Base-by-base conservation (phyloP, 2,329 filamentous ascomycete species). In the Onygenales sp. region DNA sequence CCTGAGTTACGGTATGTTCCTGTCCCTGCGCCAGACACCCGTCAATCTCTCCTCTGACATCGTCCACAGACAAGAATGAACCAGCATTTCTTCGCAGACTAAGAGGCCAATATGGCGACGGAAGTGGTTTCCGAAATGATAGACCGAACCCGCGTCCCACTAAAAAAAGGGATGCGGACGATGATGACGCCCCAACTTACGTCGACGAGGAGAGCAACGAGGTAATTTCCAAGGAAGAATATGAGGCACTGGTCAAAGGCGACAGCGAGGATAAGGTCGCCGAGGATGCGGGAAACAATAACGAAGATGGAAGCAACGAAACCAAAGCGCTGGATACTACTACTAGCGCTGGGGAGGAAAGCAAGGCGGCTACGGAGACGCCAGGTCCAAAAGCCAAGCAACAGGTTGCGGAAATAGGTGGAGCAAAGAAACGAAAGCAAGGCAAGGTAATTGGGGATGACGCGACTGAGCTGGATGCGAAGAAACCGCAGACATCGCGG, bases 141-240 rank as follows among this genome's bases (percentile, higher is more conserved):
- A 64, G 65, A 51, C 68, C 69, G 36, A 59, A 63, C 45, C 61
- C 63, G 17, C 68, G 68, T 43, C 68, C 70, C 36, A 65, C 63
- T 51, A 71, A 66, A 62, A 69, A 64, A 53, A 61, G 67, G 36
- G 60, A 67, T 39, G 61, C 67, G 7, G 70, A 67, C 35, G 69
- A 72, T 13, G 69, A 72, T 43, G 72, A 75, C 43, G 70, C 63
- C 8, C 72, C 72, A 41, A 72, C 69, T 43, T 75, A 74, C 53
- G 65, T 75, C 44, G 66, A 72, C 33, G 72, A 72, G 59, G 67
- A 69, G 33, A 73, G 69, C 55, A 71, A 73, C 46, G 69, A 73
- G 53, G 65, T 69, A 31, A 67, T 74, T 42, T 69, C 71, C 13
- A 74, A 72, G 56, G 69, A 72, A 53, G 67, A 73, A 52, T 74